Base-by-base conservation (phyloP, 2,329 filamentous ascomycete genomes). In the Penicillium sp. region DNA sequence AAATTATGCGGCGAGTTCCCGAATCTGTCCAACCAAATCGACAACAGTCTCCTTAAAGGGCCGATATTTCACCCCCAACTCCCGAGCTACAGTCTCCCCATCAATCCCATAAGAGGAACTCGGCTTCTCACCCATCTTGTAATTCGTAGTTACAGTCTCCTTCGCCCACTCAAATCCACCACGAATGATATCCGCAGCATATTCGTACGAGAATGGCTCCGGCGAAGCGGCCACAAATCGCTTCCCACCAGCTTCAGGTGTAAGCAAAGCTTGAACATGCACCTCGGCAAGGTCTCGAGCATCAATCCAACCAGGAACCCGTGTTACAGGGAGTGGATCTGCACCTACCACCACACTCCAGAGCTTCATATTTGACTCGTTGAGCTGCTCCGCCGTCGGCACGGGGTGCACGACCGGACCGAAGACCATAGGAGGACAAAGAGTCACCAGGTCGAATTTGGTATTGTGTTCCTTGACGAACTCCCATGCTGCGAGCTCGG, bases 351-450 rank as follows among this genome's bases (percentile, higher is more conserved):
- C 75, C 9, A 80, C 70, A 23, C 67, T 70, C 77, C 77, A 80
- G 0, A 81, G 66, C 59, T 72, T 70, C 0, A 70, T 64, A 44
- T 79, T 80, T 5, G 77, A 78, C 54, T 79, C 76, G 55, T 80
- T 81, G 4, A 81, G 67, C 1, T 71, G 62, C 4, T 69, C 63
- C 15, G 75, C 63, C 13, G 59, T 66, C 1, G 65, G 49, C 1
- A 80, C 67, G 0, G 77, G 76, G 53, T 79, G 76, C 0, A 73
- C 73, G 2, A 79, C 65, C 0, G 79, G 79, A 0, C 79, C 79
- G 56, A 80, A 79, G 0, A 76, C 76, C 72, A 79, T 76, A 0
- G 78, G 77, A 6, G 79, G 78, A 48, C 77, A 79, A 10, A 81
- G 66, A 0, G 78, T 75, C 6, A 79, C 77, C n/a, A 81, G 60